Evolutionary conservation across 2,329 filamentous ascomycete genomes (phyloP).

Genomic region (Drechslerella stenobrocha): DNA sequence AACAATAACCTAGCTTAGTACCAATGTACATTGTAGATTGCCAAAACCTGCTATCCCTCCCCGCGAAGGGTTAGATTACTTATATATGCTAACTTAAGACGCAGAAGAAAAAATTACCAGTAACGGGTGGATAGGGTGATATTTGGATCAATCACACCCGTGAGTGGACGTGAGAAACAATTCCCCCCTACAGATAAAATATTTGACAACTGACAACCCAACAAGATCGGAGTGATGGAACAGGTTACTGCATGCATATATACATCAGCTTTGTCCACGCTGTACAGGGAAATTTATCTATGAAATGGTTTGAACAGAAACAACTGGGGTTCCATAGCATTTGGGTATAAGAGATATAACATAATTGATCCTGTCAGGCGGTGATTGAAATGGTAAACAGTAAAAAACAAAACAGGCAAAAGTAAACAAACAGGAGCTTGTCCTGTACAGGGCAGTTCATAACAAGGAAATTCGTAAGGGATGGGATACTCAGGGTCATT

Average conservation of each 20-base stretch:
- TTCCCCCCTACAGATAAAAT: too few species aligned
- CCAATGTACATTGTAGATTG: slow-evolving; percentile 27
- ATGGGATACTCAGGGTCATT: slow-evolving; percentile 7
- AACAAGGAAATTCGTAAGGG: slow-evolving; percentile 39
- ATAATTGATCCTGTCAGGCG: too few species aligned
- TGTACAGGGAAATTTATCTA: too few species aligned
- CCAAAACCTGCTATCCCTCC: slow-evolving; percentile 32
- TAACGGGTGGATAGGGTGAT: not conserved
- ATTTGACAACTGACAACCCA: too few species aligned
- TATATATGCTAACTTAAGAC: not conserved
- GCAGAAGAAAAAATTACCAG: not conserved
- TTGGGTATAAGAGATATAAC: not conserved
- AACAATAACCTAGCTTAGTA: too few species aligned
- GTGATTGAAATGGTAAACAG: slow-evolving; percentile 15
- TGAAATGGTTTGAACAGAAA: too few species aligned
- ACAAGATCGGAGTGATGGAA: too few species aligned
- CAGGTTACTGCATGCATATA: too few species aligned
- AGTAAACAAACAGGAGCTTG: too few species aligned
- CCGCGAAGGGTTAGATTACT: not conserved
- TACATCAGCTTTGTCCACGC: too few species aligned
- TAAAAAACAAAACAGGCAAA: slow-evolving; percentile 38
- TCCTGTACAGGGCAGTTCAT: too few species aligned
- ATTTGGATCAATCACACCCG: not conserved
- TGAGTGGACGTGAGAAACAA: not conserved
- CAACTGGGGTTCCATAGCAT: too few species aligned